Percentiles rank a stretch among this genome's conserved stretches.
phyloP scores from a whole-genome alignment of 1,284 basidiomycete species.

The Microbotryum violaceum region DNA sequence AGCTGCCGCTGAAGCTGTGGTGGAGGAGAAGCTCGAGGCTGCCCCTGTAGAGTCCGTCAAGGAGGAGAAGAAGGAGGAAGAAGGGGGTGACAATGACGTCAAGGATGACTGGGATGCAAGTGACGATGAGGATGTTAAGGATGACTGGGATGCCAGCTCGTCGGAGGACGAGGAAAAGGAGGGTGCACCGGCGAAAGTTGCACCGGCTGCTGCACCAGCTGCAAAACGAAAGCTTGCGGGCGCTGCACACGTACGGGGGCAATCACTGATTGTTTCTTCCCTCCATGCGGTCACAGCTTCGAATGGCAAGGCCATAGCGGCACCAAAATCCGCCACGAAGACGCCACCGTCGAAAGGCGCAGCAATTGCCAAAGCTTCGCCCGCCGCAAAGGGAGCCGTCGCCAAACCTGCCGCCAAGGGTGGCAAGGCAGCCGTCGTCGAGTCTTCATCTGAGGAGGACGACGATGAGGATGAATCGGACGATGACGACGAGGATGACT shows the following conservation, averaged over 20 bases:
- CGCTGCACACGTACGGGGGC: neutral
- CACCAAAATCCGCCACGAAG: constrained; percentile 30
- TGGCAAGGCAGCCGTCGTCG: constrained; percentile 21
- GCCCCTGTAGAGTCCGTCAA: constrained; percentile 28
- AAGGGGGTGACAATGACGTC: constrained; percentile 46
- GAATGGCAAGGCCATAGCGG: constrained; percentile 17
- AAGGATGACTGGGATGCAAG: constrained; percentile 79
- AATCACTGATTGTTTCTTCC: neutral
- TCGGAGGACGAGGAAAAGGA: constrained; percentile 41
- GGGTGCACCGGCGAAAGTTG: constrained; percentile 34
- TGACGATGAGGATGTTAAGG: constrained; percentile 51
- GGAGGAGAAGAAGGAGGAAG: constrained; percentile 42
- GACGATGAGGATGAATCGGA: constrained; percentile 47
- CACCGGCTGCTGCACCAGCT: constrained; percentile 7
- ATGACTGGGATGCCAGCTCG: constrained; percentile 83
- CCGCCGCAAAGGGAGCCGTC: constrained; percentile 6
- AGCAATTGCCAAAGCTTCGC: constrained; percentile 10
- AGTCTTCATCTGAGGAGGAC: constrained; percentile 35
- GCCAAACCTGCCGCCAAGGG: constrained; percentile 15
- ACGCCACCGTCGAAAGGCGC: constrained; percentile 25
- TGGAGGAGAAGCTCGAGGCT: constrained; percentile 23
- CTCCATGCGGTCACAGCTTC: neutral
- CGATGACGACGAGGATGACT: constrained; percentile 46
- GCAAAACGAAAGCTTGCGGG: constrained; percentile 16
- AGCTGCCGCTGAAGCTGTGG: constrained; percentile 39